Conservation (phyloP, 2,329 filamentous ascomycete genomes). For the Colletotrichum sp. region DNA sequence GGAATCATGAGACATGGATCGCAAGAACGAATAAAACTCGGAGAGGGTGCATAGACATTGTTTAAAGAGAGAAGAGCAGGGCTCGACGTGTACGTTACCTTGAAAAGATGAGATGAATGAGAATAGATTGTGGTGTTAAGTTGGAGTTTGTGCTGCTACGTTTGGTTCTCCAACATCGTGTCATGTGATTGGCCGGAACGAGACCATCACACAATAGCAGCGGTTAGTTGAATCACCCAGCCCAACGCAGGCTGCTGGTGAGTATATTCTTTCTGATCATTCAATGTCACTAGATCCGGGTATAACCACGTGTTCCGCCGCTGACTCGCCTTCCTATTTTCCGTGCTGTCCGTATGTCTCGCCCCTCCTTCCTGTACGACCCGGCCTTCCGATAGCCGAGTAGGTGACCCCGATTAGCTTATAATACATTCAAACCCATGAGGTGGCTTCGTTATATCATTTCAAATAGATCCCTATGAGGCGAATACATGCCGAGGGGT, state of each 20-base stretch:
- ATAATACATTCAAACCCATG: background rate
- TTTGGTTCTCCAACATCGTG: background rate
- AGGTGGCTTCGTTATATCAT: constrained; percentile 16
- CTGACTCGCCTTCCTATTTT: background rate
- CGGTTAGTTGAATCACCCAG: background rate
- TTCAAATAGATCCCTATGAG: background rate
- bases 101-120: background rate
- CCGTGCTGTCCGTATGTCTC: background rate
- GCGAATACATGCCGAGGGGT: background rate
- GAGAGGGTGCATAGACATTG: background rate
- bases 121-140: background rate
- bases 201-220: background rate
- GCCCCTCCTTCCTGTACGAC: background rate
- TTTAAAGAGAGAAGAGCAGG: background rate
- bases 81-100: background rate
- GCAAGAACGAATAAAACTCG: background rate
- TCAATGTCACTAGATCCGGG: background rate
- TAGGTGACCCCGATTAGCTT: background rate
- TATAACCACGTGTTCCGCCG: background rate
- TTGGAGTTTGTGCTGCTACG: background rate
- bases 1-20: background rate
- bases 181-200: background rate
- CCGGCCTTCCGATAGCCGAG: background rate
- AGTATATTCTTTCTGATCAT: background rate
- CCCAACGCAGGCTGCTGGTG: background rate